These are phyloP conservation scores for Zygotorulaspora sp. DNA, from an alignment of 805 yeast genomes.

Conservation along the genomic window DNA sequence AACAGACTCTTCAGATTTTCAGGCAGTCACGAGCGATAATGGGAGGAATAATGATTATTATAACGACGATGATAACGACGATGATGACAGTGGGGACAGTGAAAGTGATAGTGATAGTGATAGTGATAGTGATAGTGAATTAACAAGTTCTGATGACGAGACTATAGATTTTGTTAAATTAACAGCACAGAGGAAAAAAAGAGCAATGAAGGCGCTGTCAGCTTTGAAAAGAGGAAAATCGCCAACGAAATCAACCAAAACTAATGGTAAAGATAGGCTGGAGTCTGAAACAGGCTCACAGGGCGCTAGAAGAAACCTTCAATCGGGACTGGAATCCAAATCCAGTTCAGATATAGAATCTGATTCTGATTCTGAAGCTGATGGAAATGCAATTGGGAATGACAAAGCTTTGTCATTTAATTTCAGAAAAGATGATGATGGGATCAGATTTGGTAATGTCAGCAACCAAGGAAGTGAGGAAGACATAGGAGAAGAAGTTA, in stretches of 20 bases:
- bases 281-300: constrained; percentile 19
- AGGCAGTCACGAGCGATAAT: constrained; percentile 33
- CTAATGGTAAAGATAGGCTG: constrained; percentile 4
- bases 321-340: constrained; percentile 29
- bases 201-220: constrained; percentile 46
- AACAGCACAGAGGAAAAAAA: constrained; percentile 62
- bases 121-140: constrained; percentile 33
- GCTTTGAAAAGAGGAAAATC: constrained; percentile 35
- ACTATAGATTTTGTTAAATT: constrained; percentile 68
- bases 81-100: constrained; percentile 34
- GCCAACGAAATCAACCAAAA: constrained; percentile 25
- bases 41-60: no score
- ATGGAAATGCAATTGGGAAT: constrained; percentile 6
- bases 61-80: constrained; percentile 29
- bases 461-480: constrained; percentile 40
- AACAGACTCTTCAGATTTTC: constrained; percentile 26
- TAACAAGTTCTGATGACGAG: constrained; percentile 56
- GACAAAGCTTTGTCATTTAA: constrained; percentile 27
- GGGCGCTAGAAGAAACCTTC: constrained; percentile 16
- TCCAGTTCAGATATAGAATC: constrained; percentile 36
- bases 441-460: constrained; percentile 37
- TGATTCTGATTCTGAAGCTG: constrained; percentile 17
- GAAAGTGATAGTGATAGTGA: constrained; percentile 39
- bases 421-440: constrained; percentile 27
- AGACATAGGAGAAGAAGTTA: constrained; percentile 24